A percentile compares a stretch with the other conserved stretches of the same genome.
phyloP scores from a whole-genome alignment of 768 basidiomycete species.

The Boletellus sp. region DNA sequence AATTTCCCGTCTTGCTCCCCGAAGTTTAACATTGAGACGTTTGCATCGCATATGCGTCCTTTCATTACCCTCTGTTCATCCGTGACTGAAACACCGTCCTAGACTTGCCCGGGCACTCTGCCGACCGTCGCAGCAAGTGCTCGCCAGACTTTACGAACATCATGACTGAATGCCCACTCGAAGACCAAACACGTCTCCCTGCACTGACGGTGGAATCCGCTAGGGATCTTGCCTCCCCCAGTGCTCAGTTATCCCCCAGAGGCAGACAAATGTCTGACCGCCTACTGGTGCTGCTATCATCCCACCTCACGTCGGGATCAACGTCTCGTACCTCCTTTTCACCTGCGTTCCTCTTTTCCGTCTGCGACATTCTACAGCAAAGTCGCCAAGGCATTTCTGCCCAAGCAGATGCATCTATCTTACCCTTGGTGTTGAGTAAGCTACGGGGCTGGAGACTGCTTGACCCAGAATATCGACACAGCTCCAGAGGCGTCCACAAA shows the following conservation, averaged over 20 bases:
- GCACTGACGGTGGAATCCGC: conserved; percentile 1
- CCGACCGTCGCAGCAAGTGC: conserved; percentile 7
- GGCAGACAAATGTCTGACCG: conserved; percentile 9
- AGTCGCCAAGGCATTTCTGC: not conserved
- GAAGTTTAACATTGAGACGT: conserved; percentile 4
- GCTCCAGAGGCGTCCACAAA: conserved; percentile 6
- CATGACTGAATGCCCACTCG: conserved; percentile 15
- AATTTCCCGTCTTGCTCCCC: not conserved
- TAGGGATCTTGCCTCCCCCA: not conserved
- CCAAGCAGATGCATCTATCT: conserved; percentile 1
- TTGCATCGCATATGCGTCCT: not conserved
- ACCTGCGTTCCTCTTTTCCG: conserved; percentile 21
- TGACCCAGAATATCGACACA: conserved; percentile 12
- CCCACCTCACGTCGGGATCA: conserved; percentile 4
- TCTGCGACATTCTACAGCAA: conserved; percentile 17
- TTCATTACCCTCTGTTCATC: conserved; percentile 3
- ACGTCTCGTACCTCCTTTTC: conserved; percentile 3
- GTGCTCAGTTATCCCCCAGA: conserved; percentile 7
- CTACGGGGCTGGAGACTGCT: conserved; percentile 26
- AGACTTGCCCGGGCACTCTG: not conserved
- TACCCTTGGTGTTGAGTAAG: conserved; percentile 22
- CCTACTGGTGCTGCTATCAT: conserved; percentile 15
- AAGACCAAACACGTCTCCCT: not conserved
- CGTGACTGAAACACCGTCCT: conserved; percentile 3
- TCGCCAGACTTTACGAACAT: conserved; percentile 17